These are phyloP conservation scores for Sextonia rubra DNA, from an alignment of 164 flowering plant genomes.

Conservation along the genomic window DNA sequence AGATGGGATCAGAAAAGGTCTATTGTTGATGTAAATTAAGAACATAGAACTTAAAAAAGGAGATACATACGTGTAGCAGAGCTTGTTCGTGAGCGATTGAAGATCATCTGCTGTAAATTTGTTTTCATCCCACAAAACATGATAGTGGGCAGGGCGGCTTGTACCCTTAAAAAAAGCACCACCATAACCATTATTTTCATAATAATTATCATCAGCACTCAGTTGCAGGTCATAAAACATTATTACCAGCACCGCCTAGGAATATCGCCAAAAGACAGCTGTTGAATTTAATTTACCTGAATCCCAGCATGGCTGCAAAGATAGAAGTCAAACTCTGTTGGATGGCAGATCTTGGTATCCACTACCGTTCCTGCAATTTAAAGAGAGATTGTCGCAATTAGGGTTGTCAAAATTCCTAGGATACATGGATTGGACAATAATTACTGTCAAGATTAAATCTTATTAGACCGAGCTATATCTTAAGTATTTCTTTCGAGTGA, in stretches of 20 bases:
- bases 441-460: too few species aligned
- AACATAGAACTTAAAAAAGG: background rate
- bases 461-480: too few species aligned
- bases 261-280: background rate
- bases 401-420: background rate
- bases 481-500: too few species aligned
- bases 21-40: background rate
- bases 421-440: too few species aligned
- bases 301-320: constrained; percentile 69
- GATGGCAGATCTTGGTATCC: constrained; percentile 63
- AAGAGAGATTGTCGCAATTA: background rate
- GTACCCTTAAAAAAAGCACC: constrained; percentile 38
- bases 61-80: constrained; percentile 51
- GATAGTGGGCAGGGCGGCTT: constrained; percentile 59
- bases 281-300: constrained; percentile 29
- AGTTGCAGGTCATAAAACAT: background rate
- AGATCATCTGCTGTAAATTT: constrained; percentile 45
- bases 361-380: constrained; percentile 57
- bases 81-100: constrained; percentile 44
- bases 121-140: constrained; percentile 59
- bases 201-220: background rate
- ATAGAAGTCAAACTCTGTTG: constrained; percentile 60
- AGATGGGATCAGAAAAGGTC: background rate
- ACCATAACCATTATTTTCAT: background rate
- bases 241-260: background rate